Evolutionary conservation across 345 rosid genomes (phyloP), one percentile per base, ranked within the genome.

Genomic region (Clarkia xantiana): DNA sequence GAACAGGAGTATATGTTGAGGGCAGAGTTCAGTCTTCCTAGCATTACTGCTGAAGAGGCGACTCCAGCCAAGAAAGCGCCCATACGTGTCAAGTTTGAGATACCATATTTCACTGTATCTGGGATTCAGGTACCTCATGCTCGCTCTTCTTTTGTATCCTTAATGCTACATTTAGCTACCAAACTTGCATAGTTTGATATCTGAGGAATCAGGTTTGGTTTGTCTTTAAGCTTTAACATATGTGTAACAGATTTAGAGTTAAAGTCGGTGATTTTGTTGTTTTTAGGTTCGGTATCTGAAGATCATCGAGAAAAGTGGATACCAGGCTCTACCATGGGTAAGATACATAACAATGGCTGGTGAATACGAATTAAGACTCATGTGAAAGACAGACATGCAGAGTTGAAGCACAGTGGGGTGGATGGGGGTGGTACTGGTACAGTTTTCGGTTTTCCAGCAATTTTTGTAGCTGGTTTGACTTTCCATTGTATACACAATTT

Each of bases 321-420:
- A 91, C 67, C 98, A 84, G 54, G 96, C 96, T 56, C 96, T 86
- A 58, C 98, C 98, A 52, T 86, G 98, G 98, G 96, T 84, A 56
- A 79, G 98, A 62, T 91, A 86, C 71, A 91, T 91, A 64, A 86
- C 98, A 22, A 86, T 80, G 96, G 98, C 95, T 55, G 98, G 95
- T 19, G 98, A 91, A 67, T 91, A 91, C 48, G 96, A 91, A 66
- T 74, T 86, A 34, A 66, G 96, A 57, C 91, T 90, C 62, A 66
- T 81, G 65, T 80, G 67, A 75, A 17, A 14, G 25, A 3, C 49
- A 18, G 10, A 36, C 14, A n/a, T 22, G 20, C 40, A 1, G 43
- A 18, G 10, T 0, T 13, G 5, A 9, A 43, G 17, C 47, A 2
- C 16, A 2, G 18, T 44, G 14, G 5, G 38, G 10, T 7, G 40